Conservation (phyloP, 208 protist genomes). For the Acanthamoeba quina region DNA sequence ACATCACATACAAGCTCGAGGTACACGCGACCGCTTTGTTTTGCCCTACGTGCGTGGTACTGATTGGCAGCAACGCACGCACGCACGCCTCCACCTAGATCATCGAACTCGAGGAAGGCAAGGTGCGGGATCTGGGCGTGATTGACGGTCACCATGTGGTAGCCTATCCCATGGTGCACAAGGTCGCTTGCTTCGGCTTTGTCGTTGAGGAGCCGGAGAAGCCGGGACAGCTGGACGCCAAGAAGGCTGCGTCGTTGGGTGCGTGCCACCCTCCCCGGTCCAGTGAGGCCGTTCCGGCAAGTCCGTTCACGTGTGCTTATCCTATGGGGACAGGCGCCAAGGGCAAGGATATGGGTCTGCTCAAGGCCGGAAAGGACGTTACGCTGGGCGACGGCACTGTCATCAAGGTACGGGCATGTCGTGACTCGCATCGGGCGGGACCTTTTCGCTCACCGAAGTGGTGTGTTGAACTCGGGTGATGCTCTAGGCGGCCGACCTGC, state of each 20-base stretch:
- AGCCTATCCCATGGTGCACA: slow-evolving; percentile 79
- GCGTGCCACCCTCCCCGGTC: not conserved
- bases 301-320: no score
- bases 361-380: slow-evolving; percentile 78
- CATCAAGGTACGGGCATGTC: slow-evolving; percentile 25
- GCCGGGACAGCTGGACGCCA: slow-evolving; percentile 77
- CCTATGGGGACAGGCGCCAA: slow-evolving; percentile 29
- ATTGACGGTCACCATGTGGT: slow-evolving; percentile 63
- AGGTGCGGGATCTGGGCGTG: slow-evolving; percentile 11
- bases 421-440: not conserved
- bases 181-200: slow-evolving; percentile 80
- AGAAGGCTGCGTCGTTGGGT: slow-evolving; percentile 56
- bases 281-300: no score
- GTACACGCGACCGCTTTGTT: not conserved
- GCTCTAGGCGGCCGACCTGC: slow-evolving; percentile 69
- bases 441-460: no score
- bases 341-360: slow-evolving; percentile 74
- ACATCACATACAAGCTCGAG: slow-evolving; percentile 72
- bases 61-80: no score
- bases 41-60: no score
- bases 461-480: no score
- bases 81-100: not conserved
- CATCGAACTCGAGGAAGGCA: slow-evolving; percentile 66
- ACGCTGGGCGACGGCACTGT: slow-evolving; percentile 61
- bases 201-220: slow-evolving; percentile 79